A percentile compares a stretch with the other conserved stretches of the same genome.
Evolutionary conservation across 2,329 filamentous ascomycete species (phyloP).

Genomic region (Pseudogymnoascus sp.): DNA sequence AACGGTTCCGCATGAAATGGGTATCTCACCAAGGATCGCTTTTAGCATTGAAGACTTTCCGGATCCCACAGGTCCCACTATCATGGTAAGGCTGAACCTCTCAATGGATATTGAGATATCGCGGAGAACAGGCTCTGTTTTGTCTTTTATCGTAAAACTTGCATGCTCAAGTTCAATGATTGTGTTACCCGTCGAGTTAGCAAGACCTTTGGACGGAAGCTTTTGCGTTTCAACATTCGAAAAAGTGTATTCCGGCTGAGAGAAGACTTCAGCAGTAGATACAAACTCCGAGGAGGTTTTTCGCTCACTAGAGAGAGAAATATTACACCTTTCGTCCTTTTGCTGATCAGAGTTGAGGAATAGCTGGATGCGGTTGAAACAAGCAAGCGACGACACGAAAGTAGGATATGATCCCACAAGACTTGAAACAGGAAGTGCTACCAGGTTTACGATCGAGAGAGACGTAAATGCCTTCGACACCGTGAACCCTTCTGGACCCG

Average conservation of each 20-base stretch:
- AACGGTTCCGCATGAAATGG: conserved; percentile 11
- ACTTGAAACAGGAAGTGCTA: background rate
- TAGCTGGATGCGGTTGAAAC: background rate
- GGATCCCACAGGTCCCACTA: conserved; percentile 22
- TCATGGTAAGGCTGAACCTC: background rate
- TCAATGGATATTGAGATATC: background rate
- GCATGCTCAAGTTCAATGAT: background rate
- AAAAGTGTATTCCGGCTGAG: background rate
- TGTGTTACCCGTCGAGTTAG: background rate
- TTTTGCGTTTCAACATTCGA: background rate
- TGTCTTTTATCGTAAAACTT: background rate
- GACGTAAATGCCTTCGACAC: background rate
- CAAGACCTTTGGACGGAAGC: background rate
- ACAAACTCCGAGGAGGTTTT: background rate
- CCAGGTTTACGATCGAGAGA: background rate
- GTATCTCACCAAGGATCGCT: conserved; percentile 19
- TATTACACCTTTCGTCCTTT: background rate
- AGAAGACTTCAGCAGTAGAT: background rate
- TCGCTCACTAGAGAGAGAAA: background rate
- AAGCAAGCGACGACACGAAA: background rate
- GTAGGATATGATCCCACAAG: background rate
- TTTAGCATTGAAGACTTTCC: conserved; percentile 22
- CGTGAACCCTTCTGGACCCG: background rate
- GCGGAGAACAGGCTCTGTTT: background rate
- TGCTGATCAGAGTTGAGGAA: background rate